phyloP scores from a whole-genome alignment of 2,329 filamentous ascomycete species.

The Colletotrichum sp. region DNA sequence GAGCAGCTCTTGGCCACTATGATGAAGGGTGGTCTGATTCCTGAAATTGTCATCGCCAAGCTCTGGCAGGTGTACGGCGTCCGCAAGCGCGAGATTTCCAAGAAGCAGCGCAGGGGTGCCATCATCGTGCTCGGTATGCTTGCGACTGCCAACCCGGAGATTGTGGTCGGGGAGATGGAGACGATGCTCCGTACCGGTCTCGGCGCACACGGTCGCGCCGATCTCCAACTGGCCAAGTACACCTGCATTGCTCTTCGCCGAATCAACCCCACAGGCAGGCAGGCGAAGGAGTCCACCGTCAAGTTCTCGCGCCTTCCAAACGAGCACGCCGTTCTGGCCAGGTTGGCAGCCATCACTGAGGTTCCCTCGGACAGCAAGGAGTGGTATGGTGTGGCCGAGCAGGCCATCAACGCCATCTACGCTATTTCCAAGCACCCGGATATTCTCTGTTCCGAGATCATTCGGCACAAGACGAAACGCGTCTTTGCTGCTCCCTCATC shows the following conservation, averaged over 20 bases:
- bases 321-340: slow-evolving; percentile 85
- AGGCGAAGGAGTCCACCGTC: slow-evolving; percentile 73
- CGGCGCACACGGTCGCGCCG: slow-evolving; percentile 77
- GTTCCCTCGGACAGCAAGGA: slow-evolving; percentile 90
- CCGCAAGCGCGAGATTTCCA: slow-evolving; percentile 91
- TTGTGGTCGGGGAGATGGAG: slow-evolving; percentile 94
- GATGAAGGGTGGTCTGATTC: slow-evolving; percentile 92
- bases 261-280: slow-evolving; percentile 85
- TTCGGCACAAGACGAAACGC: slow-evolving; percentile 82
- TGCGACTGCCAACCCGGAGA: slow-evolving; percentile 88
- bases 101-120: slow-evolving; percentile 85
- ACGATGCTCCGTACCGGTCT: slow-evolving; percentile 91
- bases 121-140: slow-evolving; percentile 99
- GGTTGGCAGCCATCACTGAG: slow-evolving; percentile 84
- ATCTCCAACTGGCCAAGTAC: slow-evolving; percentile 90
- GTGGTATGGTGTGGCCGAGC: slow-evolving; percentile 95
- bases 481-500: slow-evolving; percentile 66
- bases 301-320: slow-evolving; percentile 84
- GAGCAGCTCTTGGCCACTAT: slow-evolving; percentile 96
- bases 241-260: slow-evolving; percentile 92
- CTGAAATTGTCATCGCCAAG: slow-evolving; percentile 86
- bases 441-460: slow-evolving; percentile 87
- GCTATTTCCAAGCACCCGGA: slow-evolving; percentile 93
- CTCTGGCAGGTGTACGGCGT: slow-evolving; percentile 98
- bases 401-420: slow-evolving; percentile 95